These are phyloP conservation scores for Solanum hybrid DNA, from an alignment of 305 asterid genomes.

Conservation along the genomic window DNA sequence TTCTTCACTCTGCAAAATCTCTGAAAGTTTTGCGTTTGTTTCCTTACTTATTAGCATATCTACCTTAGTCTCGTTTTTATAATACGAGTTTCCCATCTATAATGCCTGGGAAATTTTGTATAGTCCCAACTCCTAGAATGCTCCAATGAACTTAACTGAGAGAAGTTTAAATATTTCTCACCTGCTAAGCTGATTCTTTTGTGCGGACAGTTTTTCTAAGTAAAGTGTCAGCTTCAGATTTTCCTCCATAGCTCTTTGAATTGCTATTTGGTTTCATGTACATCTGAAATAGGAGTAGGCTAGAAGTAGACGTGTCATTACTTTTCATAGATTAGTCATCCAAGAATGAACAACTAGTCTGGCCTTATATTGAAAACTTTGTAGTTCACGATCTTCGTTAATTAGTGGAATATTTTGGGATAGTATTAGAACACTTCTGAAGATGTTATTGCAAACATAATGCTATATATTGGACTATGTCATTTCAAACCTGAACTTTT, in stretches of 20 bases:
- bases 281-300: background rate
- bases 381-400: background rate
- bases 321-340: background rate
- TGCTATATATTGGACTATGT: background rate
- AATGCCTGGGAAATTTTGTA: background rate
- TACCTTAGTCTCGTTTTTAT: background rate
- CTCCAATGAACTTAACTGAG: background rate
- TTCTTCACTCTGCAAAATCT: background rate
- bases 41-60: background rate
- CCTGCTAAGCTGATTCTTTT: background rate
- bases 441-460: background rate
- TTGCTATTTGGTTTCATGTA: background rate
- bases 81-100: background rate
- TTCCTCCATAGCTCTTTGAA: background rate
- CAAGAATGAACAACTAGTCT: background rate
- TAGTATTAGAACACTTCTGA: background rate
- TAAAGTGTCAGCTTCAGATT: background rate
- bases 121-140: background rate
- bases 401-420: background rate
- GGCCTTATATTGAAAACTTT: background rate
- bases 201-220: background rate
- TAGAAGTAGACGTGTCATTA: background rate
- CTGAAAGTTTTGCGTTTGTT: background rate
- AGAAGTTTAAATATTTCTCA: background rate
- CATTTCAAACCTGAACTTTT: background rate